Evolutionary conservation across 495 filamentous ascomycete species (phyloP), one percentile per base, ranked within the genome.

Genomic region (Lentithecium fluviatile): DNA sequence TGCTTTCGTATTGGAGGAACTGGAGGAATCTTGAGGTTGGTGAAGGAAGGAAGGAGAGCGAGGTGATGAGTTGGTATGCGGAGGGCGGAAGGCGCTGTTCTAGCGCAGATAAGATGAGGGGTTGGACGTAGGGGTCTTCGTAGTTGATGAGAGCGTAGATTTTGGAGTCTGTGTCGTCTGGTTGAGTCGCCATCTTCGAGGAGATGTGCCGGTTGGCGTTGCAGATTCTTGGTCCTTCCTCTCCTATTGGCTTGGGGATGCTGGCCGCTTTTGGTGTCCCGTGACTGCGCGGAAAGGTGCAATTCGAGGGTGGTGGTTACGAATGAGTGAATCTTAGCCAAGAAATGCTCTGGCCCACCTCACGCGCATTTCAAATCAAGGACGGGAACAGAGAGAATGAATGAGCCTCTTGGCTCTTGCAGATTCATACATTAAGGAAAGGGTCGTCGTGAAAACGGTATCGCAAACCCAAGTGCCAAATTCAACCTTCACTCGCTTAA

Each of bases 81-180:
- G 59, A 37, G 68, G 54, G 52, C 13, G 85, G 83, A n/a, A 95
- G 77, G 25, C 83, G 73, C 11, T 80, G 75, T 45, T 80, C 61
- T 3, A 97, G 77, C 40, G 91, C 90, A 11, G 81, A 76, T 46
- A 90, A 72, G 64, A 97, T 86, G 34, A 96, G 78, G 1, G 86
- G 86, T 66, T 93, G 88, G 38, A 96, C 88, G 70, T 97, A 98
- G 49, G 77, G 67, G 69, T 95, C 91, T 72, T 89, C 87, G 70
- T 94, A 94, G 67, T 90, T 81, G 72, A 97, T 79, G 55, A 93
- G 69, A 56, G 88, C 87, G 73, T 90, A 88, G 64, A 91, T 54
- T 34, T 54, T 60, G 23, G 61, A 8, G n/a, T 23, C 45, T 34
- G 40, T n/a, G 40, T 34, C 25, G 42, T 29, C 45, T 12, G 26